Base-by-base conservation (phyloP, 768 basidiomycete genomes). In the Cantharellus cinnabarinus region DNA sequence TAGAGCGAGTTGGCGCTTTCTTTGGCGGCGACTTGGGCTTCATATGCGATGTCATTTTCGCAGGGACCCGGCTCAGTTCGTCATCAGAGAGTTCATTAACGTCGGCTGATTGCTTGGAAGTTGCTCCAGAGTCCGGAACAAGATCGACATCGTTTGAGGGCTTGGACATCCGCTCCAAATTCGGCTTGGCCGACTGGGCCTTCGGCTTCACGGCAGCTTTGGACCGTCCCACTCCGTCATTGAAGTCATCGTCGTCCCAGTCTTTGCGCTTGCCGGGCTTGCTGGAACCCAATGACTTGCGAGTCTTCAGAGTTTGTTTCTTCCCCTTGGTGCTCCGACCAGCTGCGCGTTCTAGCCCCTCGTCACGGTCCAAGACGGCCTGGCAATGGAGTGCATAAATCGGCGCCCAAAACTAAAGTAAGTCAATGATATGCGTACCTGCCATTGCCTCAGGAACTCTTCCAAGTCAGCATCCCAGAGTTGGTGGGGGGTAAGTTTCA, bases 381-480 rank as follows among this genome's bases (percentile, higher is more conserved):
- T 70, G 42, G 4, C 44, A 48, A 48, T 10, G 10, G 44, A 48
- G 29, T 29, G 44, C 38, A 7, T 10, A 37, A 10, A 37, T 7
- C 35, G 52, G 10, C 35, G 35, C 35, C 35, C 10, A 54, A 10
- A 37, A 39, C 14, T 41, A 3, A 20, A 50, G 4, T 20, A 14
- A 15, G 44, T 38, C 29, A 15, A 14, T 41, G 39, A 58, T 7
- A 41, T 48, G 73, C 83, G 62, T 63, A 86, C 93, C 71, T 85
- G 77, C 90, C 90, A 97, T 68, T 85, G 81, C 38, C 70, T 75
- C 48, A 89, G 68, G 75, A 98, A 93, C 42, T 68, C 71, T 64
- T 95, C 89, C 15, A 99, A 73, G 65, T 99, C 94, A 4, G 74
- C 72, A 65, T 89, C 86, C 94, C 94, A 99, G 63, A 99, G 73